Evolutionary conservation across 2,329 filamentous ascomycete genomes (phyloP).

Genomic region (Fusarium sterilihyphosum): DNA sequence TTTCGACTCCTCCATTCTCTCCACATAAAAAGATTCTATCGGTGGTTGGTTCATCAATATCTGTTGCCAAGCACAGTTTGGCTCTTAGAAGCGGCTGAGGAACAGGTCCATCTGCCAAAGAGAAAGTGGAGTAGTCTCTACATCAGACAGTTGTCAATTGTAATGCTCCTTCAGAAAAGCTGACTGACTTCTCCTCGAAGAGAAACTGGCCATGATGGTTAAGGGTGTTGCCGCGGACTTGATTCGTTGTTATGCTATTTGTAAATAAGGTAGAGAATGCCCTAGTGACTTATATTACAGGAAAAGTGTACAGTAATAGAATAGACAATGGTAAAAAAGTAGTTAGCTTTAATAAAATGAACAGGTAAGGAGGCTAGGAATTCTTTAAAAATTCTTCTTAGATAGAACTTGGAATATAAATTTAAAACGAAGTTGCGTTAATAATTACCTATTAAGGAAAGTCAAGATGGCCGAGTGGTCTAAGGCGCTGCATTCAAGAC

Average conservation of each 20-base stretch:
- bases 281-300: too few relatives aligned
- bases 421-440: too few relatives aligned
- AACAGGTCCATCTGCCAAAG: fast-evolving
- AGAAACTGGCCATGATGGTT: not conserved
- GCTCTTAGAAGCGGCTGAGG: not conserved
- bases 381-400: not conserved
- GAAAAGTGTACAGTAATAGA: too few relatives aligned
- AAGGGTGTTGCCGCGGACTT: too few relatives aligned
- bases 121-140: fast-evolving
- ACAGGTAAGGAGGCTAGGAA: not conserved
- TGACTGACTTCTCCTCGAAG: fast-evolving
- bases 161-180: not conserved
- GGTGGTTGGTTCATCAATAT: not conserved
- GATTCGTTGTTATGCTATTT: not conserved
- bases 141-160: not conserved
- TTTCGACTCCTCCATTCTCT: fast-evolving
- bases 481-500: constrained; percentile 2
- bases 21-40: fast-evolving
- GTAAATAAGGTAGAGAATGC: too few relatives aligned
- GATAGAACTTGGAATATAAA: too few relatives aligned
- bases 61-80: not conserved
- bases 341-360: not conserved
- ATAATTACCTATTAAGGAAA: not conserved
- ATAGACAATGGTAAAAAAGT: too few relatives aligned
- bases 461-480: constrained; percentile 1